Evolutionary conservation across 2,329 filamentous ascomycete genomes (phyloP).

Genomic region (Pseudopyrenochaeta lycopersici): DNA sequence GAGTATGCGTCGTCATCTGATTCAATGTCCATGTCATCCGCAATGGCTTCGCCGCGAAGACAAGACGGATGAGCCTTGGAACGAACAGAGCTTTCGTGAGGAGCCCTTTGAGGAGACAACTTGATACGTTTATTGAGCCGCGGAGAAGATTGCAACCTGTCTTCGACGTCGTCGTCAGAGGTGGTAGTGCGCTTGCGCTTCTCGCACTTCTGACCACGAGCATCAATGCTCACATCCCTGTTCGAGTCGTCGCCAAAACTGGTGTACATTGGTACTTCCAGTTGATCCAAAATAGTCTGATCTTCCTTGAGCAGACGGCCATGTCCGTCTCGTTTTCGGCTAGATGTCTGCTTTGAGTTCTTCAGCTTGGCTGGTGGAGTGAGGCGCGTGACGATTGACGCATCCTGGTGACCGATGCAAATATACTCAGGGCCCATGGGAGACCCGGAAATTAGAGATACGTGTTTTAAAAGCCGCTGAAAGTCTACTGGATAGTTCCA

Average conservation of each 20-base stretch:
- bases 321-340: constrained; percentile 1
- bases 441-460: background rate
- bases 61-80: background rate
- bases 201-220: background rate
- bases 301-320: constrained; percentile 8
- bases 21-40: constrained; percentile 6
- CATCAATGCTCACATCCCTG: background rate
- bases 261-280: constrained; percentile 1
- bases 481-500: constrained; percentile 33
- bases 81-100: background rate
- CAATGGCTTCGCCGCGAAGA: background rate
- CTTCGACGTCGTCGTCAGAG: background rate
- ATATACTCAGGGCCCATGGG: constrained; percentile 19
- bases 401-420: constrained; percentile 13
- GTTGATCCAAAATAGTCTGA: background rate
- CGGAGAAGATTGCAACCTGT: background rate
- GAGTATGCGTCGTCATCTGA: constrained; percentile 12
- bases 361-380: background rate
- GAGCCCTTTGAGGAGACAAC: background rate
- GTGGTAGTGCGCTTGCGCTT: background rate
- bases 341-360: background rate
- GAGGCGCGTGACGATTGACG: constrained; percentile 14
- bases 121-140: constrained; percentile 1
- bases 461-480: constrained; percentile 9
- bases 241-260: background rate